Percentiles rank a stretch among this genome's conserved stretches.
phyloP scores from a whole-genome alignment of 169 alveolate species.

The Cryptosporidium canis region DNA sequence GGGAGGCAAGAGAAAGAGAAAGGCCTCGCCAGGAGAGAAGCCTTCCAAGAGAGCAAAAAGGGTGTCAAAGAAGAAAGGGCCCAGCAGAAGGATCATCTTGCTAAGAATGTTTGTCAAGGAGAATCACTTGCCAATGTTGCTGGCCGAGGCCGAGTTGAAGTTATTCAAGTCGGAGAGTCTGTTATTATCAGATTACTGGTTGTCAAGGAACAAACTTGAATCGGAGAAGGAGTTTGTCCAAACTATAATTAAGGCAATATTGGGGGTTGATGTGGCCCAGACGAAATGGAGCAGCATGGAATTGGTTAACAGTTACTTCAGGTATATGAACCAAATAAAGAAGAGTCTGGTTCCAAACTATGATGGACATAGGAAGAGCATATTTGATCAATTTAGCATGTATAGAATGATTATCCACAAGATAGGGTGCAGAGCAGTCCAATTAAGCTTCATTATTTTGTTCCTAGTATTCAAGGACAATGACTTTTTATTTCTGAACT shows the following conservation, averaged over 20 bases:
- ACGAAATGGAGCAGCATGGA: neutral
- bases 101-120: neutral
- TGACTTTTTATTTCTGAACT: neutral
- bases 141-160: neutral
- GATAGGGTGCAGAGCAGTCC: neutral
- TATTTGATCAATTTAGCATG: neutral
- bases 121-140: neutral
- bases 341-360: neutral
- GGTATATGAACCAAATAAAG: neutral
- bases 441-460: neutral
- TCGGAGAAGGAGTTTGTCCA: neutral
- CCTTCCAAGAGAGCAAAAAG: neutral
- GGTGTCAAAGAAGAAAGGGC: neutral
- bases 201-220: neutral
- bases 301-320: neutral
- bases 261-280: neutral
- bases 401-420: neutral
- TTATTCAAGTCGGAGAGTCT: neutral
- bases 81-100: neutral
- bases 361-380: neutral
- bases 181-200: neutral
- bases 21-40: neutral
- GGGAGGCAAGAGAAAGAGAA: neutral
- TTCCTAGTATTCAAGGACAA: neutral
- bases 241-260: neutral